A percentile compares a stretch with the other conserved stretches of the same genome.
phyloP scores from a whole-genome alignment of 495 filamentous ascomycete genomes.

The Usnea hakonensis region DNA sequence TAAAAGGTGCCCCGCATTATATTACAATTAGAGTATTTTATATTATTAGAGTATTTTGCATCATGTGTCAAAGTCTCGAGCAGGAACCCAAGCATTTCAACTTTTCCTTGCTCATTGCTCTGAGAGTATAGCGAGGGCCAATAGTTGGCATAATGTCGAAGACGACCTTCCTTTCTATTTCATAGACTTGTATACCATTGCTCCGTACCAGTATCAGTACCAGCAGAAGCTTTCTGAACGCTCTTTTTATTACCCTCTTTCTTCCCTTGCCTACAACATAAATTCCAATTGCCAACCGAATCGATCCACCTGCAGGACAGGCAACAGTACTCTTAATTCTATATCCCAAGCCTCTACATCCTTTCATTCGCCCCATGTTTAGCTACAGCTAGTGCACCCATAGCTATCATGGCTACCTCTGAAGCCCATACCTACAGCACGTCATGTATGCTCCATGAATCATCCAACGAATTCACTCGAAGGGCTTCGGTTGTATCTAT shows the following conservation, averaged over 20 bases:
- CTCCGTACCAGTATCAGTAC: too few species aligned
- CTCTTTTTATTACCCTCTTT: neutral
- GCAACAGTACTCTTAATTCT: neutral
- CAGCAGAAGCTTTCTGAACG: neutral
- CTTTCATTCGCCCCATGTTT: neutral
- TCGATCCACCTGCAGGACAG: constrained; percentile 15
- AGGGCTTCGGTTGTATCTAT: constrained; percentile 27
- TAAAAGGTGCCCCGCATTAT: too few species aligned
- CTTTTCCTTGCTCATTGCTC: neutral
- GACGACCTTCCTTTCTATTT: constrained; percentile 6
- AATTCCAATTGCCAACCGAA: neutral
- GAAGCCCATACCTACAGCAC: constrained; percentile 49
- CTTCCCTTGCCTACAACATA: neutral
- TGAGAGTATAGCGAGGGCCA: neutral
- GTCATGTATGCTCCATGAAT: constrained; percentile 41
- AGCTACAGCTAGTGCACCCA: neutral
- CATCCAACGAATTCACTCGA: constrained; percentile 30
- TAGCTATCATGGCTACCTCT: neutral
- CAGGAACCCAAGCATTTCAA: constrained; percentile 1
- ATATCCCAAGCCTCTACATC: neutral
- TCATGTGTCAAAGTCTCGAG: constrained; percentile 2
- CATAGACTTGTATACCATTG: constrained; percentile 6
- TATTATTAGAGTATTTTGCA: too few species aligned
- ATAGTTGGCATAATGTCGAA: neutral
- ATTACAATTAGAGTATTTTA: too few species aligned